Evolutionary conservation across 495 filamentous ascomycete genomes (phyloP).

Genomic region (Aspergillus cristatus): DNA sequence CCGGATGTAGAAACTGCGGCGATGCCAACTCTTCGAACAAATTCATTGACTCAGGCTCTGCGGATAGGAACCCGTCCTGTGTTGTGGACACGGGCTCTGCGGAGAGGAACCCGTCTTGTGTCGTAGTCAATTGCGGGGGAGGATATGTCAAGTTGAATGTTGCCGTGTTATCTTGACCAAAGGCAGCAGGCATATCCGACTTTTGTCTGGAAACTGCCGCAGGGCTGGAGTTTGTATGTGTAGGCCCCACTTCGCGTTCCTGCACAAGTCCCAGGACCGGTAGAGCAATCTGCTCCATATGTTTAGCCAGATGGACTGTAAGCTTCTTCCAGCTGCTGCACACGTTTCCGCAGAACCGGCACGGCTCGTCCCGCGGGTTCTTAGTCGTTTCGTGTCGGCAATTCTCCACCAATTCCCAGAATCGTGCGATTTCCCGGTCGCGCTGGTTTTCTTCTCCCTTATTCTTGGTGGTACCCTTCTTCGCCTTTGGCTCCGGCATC

Average conservation of each 20-base stretch:
- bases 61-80: conserved; percentile 19
- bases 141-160: conserved; percentile 9
- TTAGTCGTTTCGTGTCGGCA: conserved; percentile 64
- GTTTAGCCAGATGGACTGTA: conserved; percentile 87
- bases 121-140: conserved; percentile 17
- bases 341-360: conserved; percentile 79
- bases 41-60: conserved; percentile 17
- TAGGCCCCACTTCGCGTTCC: conserved; percentile 16
- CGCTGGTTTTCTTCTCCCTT: conserved; percentile 34
- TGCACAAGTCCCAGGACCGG: conserved; percentile 69
- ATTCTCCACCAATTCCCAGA: conserved; percentile 69
- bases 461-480: conserved; percentile 28
- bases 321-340: conserved; percentile 90
- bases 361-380: conserved; percentile 68
- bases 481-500: conserved; percentile 62
- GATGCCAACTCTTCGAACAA: conserved; percentile 8
- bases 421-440: conserved; percentile 45
- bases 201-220: no score
- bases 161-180: neutral
- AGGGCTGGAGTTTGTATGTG: no score
- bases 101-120: conserved; percentile 20
- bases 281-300: conserved; percentile 91
- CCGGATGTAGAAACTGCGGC: conserved; percentile 4
- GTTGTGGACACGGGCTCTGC: conserved; percentile 24
- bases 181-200: no score